Evolutionary conservation across 495 filamentous ascomycete genomes (phyloP), one percentile per base, ranked within the genome.

Genomic region (Aspergillus nidulans): DNA sequence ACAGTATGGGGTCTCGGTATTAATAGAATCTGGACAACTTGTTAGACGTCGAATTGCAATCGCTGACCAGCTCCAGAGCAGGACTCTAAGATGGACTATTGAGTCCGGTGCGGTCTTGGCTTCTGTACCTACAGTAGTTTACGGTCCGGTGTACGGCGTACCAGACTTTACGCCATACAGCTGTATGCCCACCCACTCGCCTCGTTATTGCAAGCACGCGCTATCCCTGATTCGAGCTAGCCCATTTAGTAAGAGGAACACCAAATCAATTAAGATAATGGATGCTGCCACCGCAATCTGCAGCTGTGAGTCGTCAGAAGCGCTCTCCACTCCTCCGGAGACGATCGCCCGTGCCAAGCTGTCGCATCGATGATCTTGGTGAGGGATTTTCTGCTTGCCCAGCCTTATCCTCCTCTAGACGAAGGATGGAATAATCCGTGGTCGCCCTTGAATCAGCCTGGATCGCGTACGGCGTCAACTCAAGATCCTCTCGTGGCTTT

Each of bases 321-420:
- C 53, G 59, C 53, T 52, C 59, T 32, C 47, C 47, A 38, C 30
- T 39, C 18, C 32, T 49, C 47, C 47, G 47, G 50, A 53, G 59
- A 56, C 56, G 62, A 65, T 65, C 62, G 62, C 59, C 62, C 62
- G 56, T 57, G 62, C 62, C 62, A 65, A 65, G 62, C 62, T 65
- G 62, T 65, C 56, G 61, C 62, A 65, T 65, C 62, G 62, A 58
- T 54, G 59, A 65, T 65, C 62, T 51, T 59, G 59, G 59, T 65
- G 62, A 65, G 62, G 62, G 62, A 65, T 65, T 65, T 65, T 65
- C 59, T 65, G 40, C 39, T 28, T 38, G 32, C 47, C 47, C 41
- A 39, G 38, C 42, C 42, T 10, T 30, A 53, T 55, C 32, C 44
- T 34, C 9, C 30, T 34, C 30, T 12, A 12, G 30, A 34, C 30